Percentiles rank a stretch among this genome's conserved stretches.
Conservation (phyloP, 495 filamentous ascomycete species). For the Copromyces sp. region DNA sequence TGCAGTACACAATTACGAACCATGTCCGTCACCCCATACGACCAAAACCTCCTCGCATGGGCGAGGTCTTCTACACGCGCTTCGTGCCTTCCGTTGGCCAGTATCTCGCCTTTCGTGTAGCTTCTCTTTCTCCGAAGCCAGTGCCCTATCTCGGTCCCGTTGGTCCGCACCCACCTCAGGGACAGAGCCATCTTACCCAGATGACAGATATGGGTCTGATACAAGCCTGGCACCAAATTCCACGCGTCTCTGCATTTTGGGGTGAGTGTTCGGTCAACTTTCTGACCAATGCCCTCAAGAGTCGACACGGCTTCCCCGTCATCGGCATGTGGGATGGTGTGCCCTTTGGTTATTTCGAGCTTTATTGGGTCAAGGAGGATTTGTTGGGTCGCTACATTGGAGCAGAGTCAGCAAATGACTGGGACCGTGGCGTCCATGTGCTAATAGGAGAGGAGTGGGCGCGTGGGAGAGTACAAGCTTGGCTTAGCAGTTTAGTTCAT, state of each 20-base stretch:
- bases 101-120: conserved; percentile 81
- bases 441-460: conserved; percentile 91
- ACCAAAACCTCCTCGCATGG: conserved; percentile 79
- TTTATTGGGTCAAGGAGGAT: conserved; percentile 99
- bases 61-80: conserved; percentile 80
- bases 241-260: conserved; percentile 77
- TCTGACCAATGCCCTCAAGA: conserved; percentile 51
- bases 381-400: conserved; percentile 55
- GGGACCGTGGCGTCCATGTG: conserved; percentile 80
- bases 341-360: conserved; percentile 94
- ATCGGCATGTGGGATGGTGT: conserved; percentile 92
- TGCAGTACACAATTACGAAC: conserved; percentile 72
- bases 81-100: conserved; percentile 74
- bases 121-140: conserved; percentile 46
- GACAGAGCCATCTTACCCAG: conserved; percentile 16
- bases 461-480: conserved; percentile 65
- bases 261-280: conserved; percentile 60
- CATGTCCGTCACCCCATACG: conserved; percentile 77
- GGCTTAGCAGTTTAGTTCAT: conserved; percentile 81
- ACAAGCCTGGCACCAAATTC: conserved; percentile 82
- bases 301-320: conserved; percentile 72
- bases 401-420: conserved; percentile 52
- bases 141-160: conserved; percentile 45
- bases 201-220: conserved; percentile 64
- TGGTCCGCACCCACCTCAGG: conserved; percentile 23